Percentiles rank a stretch among this genome's conserved stretches.
Conservation (phyloP, 2,329 filamentous ascomycete species). For the Calonectria ilicicola region DNA sequence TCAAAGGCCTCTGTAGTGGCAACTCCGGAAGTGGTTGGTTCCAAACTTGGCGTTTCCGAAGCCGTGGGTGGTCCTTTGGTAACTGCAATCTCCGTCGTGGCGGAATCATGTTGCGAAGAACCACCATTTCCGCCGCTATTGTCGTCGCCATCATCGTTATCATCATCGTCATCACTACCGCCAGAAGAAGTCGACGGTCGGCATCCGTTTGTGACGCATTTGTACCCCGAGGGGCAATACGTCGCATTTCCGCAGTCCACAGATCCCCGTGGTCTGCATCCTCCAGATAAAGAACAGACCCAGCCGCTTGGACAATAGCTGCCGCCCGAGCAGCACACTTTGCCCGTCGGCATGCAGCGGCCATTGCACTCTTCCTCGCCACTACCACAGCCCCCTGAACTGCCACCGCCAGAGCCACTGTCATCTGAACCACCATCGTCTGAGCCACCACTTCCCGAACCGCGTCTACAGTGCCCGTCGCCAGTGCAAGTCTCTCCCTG, state of each 20-base stretch:
- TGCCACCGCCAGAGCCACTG: neutral
- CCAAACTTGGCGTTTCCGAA: neutral
- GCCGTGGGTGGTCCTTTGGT: neutral
- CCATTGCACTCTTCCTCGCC: constrained; percentile 1
- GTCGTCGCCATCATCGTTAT: neutral
- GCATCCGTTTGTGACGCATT: neutral
- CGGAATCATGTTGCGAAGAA: neutral
- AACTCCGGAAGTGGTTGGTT: neutral
- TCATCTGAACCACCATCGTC: neutral
- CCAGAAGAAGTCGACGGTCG: neutral
- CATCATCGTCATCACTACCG: neutral
- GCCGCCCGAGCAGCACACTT: neutral
- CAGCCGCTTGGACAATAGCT: constrained; percentile 4
- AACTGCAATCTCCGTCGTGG: neutral
- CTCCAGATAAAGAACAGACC: neutral
- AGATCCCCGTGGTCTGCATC: constrained; percentile 2
- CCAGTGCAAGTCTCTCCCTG: neutral
- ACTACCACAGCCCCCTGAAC: neutral
- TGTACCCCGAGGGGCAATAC: constrained; percentile 10
- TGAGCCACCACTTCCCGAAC: neutral
- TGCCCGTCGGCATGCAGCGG: neutral
- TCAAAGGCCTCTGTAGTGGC: neutral
- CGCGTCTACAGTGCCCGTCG: neutral
- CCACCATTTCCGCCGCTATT: neutral
- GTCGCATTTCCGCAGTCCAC: constrained; percentile 8